phyloP scores from a whole-genome alignment of 2,329 filamentous ascomycete species.

The Diaporthe sp. region DNA sequence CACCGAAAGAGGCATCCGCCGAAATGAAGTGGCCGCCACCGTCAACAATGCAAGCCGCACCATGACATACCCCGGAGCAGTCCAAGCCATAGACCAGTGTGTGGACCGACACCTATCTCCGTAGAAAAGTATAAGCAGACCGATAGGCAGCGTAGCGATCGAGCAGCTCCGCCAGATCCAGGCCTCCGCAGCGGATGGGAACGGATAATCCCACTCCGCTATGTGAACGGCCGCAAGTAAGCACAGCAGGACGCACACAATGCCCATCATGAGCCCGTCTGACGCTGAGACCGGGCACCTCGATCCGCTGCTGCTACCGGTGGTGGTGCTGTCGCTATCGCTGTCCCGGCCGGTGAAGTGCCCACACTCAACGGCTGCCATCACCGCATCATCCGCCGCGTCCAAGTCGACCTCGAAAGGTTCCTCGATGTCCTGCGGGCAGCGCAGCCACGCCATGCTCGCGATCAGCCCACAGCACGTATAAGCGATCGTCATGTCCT shows the following conservation, averaged over 20 bases:
- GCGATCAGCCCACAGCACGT: background rate
- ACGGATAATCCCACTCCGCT: background rate
- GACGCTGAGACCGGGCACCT: background rate
- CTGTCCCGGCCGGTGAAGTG: too few species aligned
- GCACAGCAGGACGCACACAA: background rate
- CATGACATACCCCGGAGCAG: background rate
- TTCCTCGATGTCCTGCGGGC: slow-evolving; percentile 8
- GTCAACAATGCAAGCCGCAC: background rate
- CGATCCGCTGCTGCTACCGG: background rate
- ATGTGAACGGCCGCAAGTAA: background rate
- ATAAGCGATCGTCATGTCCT: slow-evolving; percentile 6
- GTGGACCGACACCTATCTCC: slow-evolving; percentile 6
- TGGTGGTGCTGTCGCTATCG: background rate
- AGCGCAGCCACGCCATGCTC: background rate
- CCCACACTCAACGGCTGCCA: background rate
- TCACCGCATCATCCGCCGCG: too few species aligned
- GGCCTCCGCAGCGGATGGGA: background rate
- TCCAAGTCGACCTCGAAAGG: slow-evolving; percentile 4
- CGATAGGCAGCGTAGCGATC: background rate
- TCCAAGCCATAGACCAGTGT: background rate
- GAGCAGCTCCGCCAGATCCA: slow-evolving; percentile 9
- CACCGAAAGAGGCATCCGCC: background rate
- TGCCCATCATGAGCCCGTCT: background rate
- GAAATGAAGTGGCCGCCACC: background rate
- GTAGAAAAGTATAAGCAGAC: background rate